Evolutionary conservation across 1,139 yeast species (phyloP).

Genomic region (Hemisphaericaspora subhashii): DNA sequence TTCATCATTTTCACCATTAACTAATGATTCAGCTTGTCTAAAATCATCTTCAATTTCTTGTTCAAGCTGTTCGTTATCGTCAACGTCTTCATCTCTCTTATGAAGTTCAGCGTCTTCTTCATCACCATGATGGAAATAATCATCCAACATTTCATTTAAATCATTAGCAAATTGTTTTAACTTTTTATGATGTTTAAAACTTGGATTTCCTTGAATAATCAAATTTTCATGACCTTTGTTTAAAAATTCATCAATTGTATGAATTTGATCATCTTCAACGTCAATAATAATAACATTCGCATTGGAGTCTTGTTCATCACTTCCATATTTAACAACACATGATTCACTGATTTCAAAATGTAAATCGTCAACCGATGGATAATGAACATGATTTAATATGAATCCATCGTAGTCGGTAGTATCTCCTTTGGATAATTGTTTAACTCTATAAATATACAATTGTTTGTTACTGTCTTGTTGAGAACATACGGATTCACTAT

Average conservation of each 20-base stretch:
- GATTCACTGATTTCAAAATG: slow-evolving; percentile 20
- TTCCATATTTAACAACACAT: slow-evolving; percentile 14
- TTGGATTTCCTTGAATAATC: slow-evolving; percentile 34
- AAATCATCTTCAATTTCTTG: slow-evolving; percentile 37
- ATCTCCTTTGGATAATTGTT: slow-evolving; percentile 14
- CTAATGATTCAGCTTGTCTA: slow-evolving; percentile 32
- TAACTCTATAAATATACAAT: slow-evolving; percentile 26
- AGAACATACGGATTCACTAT: slow-evolving; percentile 20
- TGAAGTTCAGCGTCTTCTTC: slow-evolving; percentile 9
- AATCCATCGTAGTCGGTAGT: slow-evolving; percentile 13
- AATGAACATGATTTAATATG: slow-evolving; percentile 32
- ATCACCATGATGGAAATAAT: slow-evolving; percentile 16
- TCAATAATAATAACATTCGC: slow-evolving; percentile 22
- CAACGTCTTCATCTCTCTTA: slow-evolving; percentile 13
- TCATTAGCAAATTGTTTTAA: slow-evolving; percentile 25
- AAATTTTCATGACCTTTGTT: slow-evolving; percentile 14
- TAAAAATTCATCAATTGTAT: slow-evolving; percentile 21
- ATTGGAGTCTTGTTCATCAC: neutral
- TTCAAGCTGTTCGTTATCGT: slow-evolving; percentile 19
- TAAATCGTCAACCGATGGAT: slow-evolving; percentile 23
- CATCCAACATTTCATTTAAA: slow-evolving; percentile 20
- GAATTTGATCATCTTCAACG: slow-evolving; percentile 21
- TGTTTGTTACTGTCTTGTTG: slow-evolving; percentile 15
- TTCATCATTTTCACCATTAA: slow-evolving; percentile 25
- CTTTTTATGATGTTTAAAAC: slow-evolving; percentile 22